phyloP scores from a whole-genome alignment of 116 monocot genomes.

The Papilionanthe hybrid region DNA sequence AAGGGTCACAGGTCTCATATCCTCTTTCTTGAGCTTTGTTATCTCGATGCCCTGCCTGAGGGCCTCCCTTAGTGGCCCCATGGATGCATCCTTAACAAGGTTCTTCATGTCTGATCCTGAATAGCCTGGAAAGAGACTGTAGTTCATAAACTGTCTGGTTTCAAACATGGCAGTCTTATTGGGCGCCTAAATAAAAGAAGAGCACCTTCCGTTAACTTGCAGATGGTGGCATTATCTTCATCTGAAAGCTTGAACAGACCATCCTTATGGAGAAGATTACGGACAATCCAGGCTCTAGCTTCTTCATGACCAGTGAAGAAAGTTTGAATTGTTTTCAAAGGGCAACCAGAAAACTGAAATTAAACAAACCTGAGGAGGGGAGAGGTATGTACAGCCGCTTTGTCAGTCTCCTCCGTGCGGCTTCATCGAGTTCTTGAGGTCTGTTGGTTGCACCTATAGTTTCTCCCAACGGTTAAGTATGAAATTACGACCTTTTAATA shows the following conservation, averaged over 20 bases:
- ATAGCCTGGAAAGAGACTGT: slow-evolving; percentile 49
- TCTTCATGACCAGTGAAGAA: slow-evolving; percentile 42
- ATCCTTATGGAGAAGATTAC: slow-evolving; percentile 89
- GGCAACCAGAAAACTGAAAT: slow-evolving; percentile 8
- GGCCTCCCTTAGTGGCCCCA: slow-evolving; percentile 93
- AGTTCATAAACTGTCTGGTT: not conserved
- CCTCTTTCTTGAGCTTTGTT: slow-evolving; percentile 73
- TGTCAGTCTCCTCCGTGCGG: slow-evolving; percentile 83
- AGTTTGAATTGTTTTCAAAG: slow-evolving; percentile 8
- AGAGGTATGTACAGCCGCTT: slow-evolving; percentile 95
- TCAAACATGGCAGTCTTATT: not conserved
- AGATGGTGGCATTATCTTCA: slow-evolving; percentile 61
- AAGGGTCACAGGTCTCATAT: slow-evolving; percentile 66
- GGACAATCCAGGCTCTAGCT: slow-evolving; percentile 83
- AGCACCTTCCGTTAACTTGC: slow-evolving; percentile 85
- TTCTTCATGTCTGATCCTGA: slow-evolving; percentile 98
- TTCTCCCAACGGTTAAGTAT: not conserved
- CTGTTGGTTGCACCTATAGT: slow-evolving; percentile 84
- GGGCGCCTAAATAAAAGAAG: not conserved
- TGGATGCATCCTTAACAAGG: slow-evolving; percentile 98
- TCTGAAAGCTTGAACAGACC: slow-evolving; percentile 82
- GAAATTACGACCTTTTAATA: not conserved
- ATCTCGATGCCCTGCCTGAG: slow-evolving; percentile 66
- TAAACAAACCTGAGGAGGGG: slow-evolving; percentile 69
- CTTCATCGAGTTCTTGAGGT: slow-evolving; percentile 98